Conservation (phyloP, 148 eudicot genomes). For the Silene latifolia region DNA sequence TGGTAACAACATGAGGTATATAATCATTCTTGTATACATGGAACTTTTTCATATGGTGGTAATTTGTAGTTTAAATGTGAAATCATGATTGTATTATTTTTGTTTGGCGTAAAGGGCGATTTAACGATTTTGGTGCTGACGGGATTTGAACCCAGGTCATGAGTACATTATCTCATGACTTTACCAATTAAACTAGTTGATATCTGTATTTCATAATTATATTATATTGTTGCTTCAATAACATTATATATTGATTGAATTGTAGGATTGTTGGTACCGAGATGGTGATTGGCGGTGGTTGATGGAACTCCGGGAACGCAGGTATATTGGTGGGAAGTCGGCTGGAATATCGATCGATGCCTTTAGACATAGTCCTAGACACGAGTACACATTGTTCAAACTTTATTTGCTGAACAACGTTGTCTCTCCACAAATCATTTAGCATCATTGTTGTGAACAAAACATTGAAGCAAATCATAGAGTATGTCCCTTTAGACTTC, state of each 20-base stretch:
- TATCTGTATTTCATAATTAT: too few relatives aligned
- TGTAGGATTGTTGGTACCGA: not conserved
- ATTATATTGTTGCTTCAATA: too few relatives aligned
- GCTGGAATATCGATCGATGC: not conserved
- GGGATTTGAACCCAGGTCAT: too few relatives aligned
- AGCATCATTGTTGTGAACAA: not conserved
- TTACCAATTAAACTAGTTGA: too few relatives aligned
- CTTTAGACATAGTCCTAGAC: not conserved
- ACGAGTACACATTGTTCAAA: not conserved
- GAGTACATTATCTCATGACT: too few relatives aligned
- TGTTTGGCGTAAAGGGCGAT: too few relatives aligned
- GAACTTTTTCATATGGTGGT: not conserved
- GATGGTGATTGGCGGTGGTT: not conserved
- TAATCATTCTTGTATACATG: not conserved
- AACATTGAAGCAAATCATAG: not conserved
- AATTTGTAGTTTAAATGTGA: not conserved
- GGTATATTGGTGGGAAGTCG: not conserved
- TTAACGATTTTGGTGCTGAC: too few relatives aligned
- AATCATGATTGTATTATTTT: not conserved
- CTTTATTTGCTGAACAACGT: not conserved
- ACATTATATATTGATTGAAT: too few relatives aligned
- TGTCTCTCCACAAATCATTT: not conserved
- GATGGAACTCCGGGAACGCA: not conserved
- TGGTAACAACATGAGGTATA: constrained; percentile 30
- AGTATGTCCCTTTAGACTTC: not conserved